Evolutionary conservation across 352 stramenopile genomes (phyloP), one percentile per base, ranked within the genome.

Genomic region (Pythium scleroteichum): DNA sequence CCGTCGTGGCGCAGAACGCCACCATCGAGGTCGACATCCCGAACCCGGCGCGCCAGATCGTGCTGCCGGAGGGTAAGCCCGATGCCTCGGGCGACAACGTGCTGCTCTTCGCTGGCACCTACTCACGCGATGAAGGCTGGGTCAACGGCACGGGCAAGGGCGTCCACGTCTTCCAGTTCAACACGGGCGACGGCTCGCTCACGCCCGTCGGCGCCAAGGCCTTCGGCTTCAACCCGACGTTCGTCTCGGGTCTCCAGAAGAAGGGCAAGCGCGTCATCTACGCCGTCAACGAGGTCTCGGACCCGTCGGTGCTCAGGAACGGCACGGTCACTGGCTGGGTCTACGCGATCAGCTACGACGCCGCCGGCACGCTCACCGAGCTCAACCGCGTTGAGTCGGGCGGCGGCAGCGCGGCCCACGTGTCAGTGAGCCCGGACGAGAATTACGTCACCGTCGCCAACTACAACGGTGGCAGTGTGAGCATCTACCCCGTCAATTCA

Each of bases 91-190:
- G 7, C 4, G 40, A 48, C 52, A 62, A 53, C 14, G 67, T 71
- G 59, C 70, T 82, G 39, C 53, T 91, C 32, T 85, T 83, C 49
- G 79, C 72, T 2, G 79, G 66, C 27, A 81, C 72, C 9, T 91
- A 87, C 67, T 87, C 82, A 19, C 75, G 76, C 20, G 75, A 89
- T 46, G 79, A 89, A 76, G 74, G 72, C 26, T 85, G 79, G 71
- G 67, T 91, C 41, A 79, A 89, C 61, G 82, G 82, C 56, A 83
- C 69, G 22, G 76, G 77, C 54, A 79, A 88, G 44, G 82, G 82
- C 9, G 73, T 91, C 41, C 75, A 88, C 65, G 73, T 72, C 29
- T 87, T 82, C 65, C 61, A 74, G 60, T 61, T 91, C 29, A 62
- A 83, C 53, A 75, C 72, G 33, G 71, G 17, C 12, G 67, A 69